A percentile compares a stretch with the other conserved stretches of the same genome.
phyloP scores from a whole-genome alignment of 495 filamentous ascomycete genomes.

The Pseudevernia furfuracea region DNA sequence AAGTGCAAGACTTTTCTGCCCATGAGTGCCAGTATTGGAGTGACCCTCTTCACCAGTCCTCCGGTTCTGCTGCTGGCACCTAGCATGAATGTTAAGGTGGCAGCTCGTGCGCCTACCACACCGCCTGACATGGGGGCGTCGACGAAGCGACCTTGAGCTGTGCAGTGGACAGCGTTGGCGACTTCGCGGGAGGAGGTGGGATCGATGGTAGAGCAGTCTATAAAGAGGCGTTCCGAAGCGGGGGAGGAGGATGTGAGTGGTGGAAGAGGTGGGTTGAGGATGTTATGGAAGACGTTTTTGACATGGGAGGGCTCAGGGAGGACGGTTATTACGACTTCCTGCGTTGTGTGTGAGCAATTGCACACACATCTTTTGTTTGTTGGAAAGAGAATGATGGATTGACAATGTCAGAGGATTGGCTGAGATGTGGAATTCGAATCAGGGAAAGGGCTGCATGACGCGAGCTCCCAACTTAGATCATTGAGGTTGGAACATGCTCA shows the following conservation, averaged over 20 bases:
- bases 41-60: constrained; percentile 46
- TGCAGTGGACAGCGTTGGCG: constrained; percentile 42
- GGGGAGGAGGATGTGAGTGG: constrained; percentile 12
- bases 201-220: constrained; percentile 81
- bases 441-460: constrained; percentile 39
- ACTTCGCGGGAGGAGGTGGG: constrained; percentile 60
- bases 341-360: constrained; percentile 10
- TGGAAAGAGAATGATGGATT: constrained; percentile 1
- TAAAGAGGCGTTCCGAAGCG: constrained; percentile 46
- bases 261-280: constrained; percentile 39
- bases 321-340: constrained; percentile 74
- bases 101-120: constrained; percentile 62
- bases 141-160: constrained; percentile 47
- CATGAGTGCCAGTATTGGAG: constrained; percentile 58
- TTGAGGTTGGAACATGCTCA: constrained; percentile 48
- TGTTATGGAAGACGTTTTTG: constrained; percentile 58
- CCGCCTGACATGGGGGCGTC: constrained; percentile 72
- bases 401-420: constrained; percentile 55
- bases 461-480: constrained; percentile 54
- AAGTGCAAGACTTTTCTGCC: constrained; percentile 65
- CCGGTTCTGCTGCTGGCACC: constrained; percentile 42
- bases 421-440: constrained; percentile 45
- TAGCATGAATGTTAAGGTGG: constrained; percentile 71
- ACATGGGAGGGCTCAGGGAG: constrained; percentile 77
- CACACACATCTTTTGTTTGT: neutral